Evolutionary conservation across 169 alveolate species (phyloP).

Genomic region (Cryptosporidium viatorum): DNA sequence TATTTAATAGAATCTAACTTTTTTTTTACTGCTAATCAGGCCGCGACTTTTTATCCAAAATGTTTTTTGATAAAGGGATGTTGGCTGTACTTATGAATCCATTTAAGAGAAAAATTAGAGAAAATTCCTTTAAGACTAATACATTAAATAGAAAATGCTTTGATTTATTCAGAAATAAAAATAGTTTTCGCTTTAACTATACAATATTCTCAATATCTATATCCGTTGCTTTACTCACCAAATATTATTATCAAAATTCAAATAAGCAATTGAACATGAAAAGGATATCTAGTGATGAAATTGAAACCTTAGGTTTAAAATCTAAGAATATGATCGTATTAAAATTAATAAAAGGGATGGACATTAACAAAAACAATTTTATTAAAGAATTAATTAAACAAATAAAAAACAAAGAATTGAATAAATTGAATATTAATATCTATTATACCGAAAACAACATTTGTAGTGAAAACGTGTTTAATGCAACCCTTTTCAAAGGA

Average conservation of each 20-base stretch:
- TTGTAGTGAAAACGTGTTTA: neutral
- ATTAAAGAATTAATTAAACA: neutral
- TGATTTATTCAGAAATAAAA: neutral
- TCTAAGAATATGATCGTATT: conserved; percentile 7
- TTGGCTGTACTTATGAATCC: neutral
- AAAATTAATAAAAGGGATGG: neutral
- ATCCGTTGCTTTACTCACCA: neutral
- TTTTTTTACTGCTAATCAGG: neutral
- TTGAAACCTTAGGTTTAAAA: neutral
- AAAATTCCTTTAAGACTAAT: neutral
- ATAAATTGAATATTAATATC: neutral
- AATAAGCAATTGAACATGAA: neutral
- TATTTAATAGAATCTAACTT: neutral
- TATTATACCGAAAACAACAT: neutral
- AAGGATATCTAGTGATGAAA: neutral
- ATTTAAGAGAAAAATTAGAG: neutral
- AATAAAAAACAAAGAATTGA: neutral
- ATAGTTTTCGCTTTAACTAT: neutral
- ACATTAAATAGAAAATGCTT: neutral
- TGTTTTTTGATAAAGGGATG: neutral
- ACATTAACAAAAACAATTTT: neutral
- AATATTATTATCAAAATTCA: neutral
- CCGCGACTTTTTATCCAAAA: neutral
- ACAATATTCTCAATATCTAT: neutral
- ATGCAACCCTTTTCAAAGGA: neutral